Conservation (phyloP, 768 basidiomycete species). For the Atractiella rhizophila region DNA sequence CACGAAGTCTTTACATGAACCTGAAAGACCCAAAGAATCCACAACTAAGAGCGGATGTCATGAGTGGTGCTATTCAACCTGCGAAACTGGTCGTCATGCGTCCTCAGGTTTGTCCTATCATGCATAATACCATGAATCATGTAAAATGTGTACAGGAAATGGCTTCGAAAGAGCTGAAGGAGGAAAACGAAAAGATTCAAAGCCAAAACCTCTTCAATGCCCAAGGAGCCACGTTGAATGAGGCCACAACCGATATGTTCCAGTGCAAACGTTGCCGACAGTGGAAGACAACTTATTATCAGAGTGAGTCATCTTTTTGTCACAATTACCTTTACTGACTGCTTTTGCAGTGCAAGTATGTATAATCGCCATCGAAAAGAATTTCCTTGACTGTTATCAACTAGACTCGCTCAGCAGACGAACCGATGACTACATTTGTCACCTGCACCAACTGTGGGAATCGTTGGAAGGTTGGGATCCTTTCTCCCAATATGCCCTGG, state of each 20-base stretch:
- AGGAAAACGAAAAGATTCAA: conserved; percentile 52
- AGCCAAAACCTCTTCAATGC: conserved; percentile 75
- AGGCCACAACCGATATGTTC: conserved; percentile 94
- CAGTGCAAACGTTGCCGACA: conserved; percentile 88
- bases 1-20: conserved; percentile 71
- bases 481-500: no score
- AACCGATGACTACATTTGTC: conserved; percentile 97
- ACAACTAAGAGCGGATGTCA: conserved; percentile 52
- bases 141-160: conserved; percentile 40
- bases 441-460: conserved; percentile 50
- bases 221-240: conserved; percentile 60
- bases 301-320: background rate
- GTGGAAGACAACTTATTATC: conserved; percentile 23
- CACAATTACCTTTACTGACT: background rate
- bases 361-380: background rate
- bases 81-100: conserved; percentile 53
- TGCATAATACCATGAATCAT: conserved; percentile 2
- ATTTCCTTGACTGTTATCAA: conserved; percentile 25
- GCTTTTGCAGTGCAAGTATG: background rate
- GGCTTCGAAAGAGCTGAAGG: conserved; percentile 76
- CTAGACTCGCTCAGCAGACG: conserved; percentile 94
- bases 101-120: conserved; percentile 34
- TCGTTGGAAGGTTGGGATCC: conserved; percentile 16
- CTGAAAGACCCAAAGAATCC: conserved; percentile 91
- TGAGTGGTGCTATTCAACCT: conserved; percentile 49